phyloP scores from a whole-genome alignment of 441 rosid species.

The Populus hybrid region DNA sequence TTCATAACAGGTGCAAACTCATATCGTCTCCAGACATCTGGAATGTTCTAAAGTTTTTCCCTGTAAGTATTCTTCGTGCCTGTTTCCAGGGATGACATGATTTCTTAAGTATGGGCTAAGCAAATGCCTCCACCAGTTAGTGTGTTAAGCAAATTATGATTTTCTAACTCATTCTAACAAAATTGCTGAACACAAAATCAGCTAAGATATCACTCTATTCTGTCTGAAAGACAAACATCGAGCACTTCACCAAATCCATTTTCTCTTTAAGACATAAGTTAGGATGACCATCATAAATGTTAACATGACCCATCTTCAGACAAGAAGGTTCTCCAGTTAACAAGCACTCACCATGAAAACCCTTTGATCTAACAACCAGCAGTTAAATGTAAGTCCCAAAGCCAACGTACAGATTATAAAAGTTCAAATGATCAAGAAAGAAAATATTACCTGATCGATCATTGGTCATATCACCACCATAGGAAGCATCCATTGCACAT shows the following conservation, averaged over 20 bases:
- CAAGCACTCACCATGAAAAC: background rate
- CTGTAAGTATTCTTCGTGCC: background rate
- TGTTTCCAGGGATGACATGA: background rate
- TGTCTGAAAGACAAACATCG: background rate
- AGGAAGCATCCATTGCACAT: conserved; percentile 80
- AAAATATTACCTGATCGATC: conserved; percentile 54
- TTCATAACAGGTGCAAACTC: background rate
- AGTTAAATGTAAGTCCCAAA: background rate
- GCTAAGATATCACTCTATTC: background rate
- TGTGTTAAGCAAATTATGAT: background rate
- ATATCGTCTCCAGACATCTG: background rate
- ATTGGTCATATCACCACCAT: conserved; percentile 62
- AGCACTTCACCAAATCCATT: background rate
- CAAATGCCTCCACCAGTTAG: background rate
- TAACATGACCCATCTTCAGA: background rate
- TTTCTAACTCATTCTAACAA: background rate
- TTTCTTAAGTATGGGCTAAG: background rate
- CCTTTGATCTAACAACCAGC: background rate
- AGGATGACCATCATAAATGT: background rate
- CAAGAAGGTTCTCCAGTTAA: background rate
- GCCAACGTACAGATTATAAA: background rate
- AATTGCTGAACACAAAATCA: background rate
- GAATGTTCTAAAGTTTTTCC: background rate
- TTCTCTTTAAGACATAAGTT: background rate
- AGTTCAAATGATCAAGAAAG: background rate